Percentiles rank a stretch among this genome's conserved stretches.
phyloP scores from a whole-genome alignment of 169 alveolate species.

The Plasmodium fragile region DNA sequence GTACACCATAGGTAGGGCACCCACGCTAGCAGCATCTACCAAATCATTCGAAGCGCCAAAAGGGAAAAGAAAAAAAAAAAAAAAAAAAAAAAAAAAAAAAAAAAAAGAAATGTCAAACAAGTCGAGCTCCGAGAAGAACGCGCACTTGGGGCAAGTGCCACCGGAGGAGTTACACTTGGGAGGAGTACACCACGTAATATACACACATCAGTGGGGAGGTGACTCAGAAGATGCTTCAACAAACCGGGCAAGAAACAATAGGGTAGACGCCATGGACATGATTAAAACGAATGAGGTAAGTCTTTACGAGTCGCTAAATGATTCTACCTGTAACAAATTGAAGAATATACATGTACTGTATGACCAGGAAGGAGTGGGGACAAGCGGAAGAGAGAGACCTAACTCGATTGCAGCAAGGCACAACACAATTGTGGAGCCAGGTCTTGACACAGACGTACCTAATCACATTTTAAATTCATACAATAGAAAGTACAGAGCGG shows the following conservation, averaged over 20 bases:
- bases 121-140: neutral
- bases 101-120: neutral
- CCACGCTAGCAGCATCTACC: neutral
- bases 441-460: neutral
- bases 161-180: neutral
- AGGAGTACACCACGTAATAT: neutral
- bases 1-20: neutral
- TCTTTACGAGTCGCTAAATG: neutral
- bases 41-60: neutral
- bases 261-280: neutral
- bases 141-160: neutral
- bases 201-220: neutral
- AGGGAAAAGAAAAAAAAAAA: neutral
- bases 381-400: neutral
- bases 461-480: neutral
- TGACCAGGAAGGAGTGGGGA: neutral
- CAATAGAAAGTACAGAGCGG: neutral
- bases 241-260: neutral
- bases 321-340: neutral
- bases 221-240: neutral
- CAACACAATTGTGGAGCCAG: neutral
- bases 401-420: neutral
- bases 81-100: too few species aligned
- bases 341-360: neutral
- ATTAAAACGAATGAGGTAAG: neutral